Base-by-base conservation (phyloP, 306 rosid species). In the Quercus suber region DNA sequence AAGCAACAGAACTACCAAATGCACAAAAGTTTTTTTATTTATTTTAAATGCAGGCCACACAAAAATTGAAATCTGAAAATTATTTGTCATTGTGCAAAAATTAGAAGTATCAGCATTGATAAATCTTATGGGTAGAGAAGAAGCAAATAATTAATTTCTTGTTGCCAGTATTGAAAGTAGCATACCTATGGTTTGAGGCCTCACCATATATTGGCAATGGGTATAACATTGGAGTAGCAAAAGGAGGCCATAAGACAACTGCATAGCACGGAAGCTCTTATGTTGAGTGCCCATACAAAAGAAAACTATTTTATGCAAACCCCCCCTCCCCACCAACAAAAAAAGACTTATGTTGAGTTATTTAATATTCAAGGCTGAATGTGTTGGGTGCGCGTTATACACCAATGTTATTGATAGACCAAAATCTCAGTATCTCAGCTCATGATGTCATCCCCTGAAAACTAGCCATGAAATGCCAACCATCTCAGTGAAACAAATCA, bases 241-340 rank as follows among this genome's bases (percentile, higher is more conserved):
- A 93, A 82, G 98, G 98, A 86, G 99, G 98, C 98, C 97, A 95
- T 79, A 95, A 83, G 74, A 86, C 76, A 73, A 95, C 99, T 95
- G 92, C 82, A 64, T 73, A 78, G 43, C 59, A 89, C 53, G 63
- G 23, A 49, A 58, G 64, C 77, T 76, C 60, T 70, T 85, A 80
- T 77, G 68, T 25, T 21, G 5, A 59, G 15, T 21, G 33, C 18
- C 67, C 67, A 60, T 60, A 60, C 31, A 10, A 60, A 60, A 63
- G 69, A 15, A 28, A 28, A 27, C 35, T 28, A 19, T 27, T 28
- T 23, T 5, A 63, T 28, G 13, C 41, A 63, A 33, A 33, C n/a
- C 1, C 14, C 53, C 53, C 17, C 53, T 13, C 15, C 53, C 53
- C 53, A 11, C 53, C 17, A 49, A 49, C 53, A 28, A 63, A 28